Evolutionary conservation across 2,329 filamentous ascomycete species (phyloP).

Genomic region (Alternaria sp.): DNA sequence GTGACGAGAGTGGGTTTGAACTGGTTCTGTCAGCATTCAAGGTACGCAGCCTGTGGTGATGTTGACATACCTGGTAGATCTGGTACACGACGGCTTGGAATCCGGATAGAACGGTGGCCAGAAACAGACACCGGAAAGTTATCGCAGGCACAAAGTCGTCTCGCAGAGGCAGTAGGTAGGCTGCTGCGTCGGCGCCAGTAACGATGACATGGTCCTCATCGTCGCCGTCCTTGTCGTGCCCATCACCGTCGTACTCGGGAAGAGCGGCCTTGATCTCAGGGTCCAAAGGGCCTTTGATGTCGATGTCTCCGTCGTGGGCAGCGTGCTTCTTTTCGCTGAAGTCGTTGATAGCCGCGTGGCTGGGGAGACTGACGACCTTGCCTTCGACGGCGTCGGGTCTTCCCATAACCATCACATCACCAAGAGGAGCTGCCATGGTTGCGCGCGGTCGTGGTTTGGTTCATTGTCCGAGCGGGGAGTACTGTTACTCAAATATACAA

Average conservation of each 20-base stretch:
- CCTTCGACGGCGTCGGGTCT: constrained; percentile 13
- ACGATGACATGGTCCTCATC: constrained; percentile 11
- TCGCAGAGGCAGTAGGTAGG: constrained; percentile 18
- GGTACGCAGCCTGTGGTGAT: neutral
- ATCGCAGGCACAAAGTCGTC: constrained; percentile 16
- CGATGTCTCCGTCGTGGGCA: neutral
- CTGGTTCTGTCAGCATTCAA: constrained; percentile 5
- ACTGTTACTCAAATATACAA: neutral
- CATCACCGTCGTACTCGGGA: constrained; percentile 7
- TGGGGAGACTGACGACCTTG: constrained; percentile 11
- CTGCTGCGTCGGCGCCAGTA: constrained; percentile 22
- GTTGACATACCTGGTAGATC: constrained; percentile 14
- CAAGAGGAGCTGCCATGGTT: constrained; percentile 17
- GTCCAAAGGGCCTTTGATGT: constrained; percentile 12
- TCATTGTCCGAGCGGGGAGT: neutral
- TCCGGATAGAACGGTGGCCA: constrained; percentile 14
- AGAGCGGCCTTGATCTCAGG: constrained; percentile 17
- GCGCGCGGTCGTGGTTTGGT: neutral
- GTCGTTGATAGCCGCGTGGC: constrained; percentile 16
- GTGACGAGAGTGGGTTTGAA: constrained; percentile 21
- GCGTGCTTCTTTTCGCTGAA: constrained; percentile 19
- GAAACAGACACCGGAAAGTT: constrained; percentile 16
- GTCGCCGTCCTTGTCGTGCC: constrained; percentile 7
- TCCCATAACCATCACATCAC: constrained; percentile 16
- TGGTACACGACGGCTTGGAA: constrained; percentile 23